Evolutionary conservation across 2,329 filamentous ascomycete genomes (phyloP).

Genomic region (Penicillium expansum): DNA sequence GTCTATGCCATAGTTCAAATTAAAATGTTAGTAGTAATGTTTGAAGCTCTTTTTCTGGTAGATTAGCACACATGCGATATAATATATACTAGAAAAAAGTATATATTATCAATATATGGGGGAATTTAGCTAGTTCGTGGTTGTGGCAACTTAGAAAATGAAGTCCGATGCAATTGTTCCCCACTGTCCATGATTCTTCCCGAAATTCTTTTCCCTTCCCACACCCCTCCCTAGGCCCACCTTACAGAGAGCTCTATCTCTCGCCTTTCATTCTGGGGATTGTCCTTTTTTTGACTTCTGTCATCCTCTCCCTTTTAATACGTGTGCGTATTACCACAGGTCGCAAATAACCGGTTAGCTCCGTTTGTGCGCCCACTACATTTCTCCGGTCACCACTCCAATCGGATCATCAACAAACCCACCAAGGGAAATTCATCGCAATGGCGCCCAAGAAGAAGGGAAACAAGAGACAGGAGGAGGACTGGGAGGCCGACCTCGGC

Average conservation of each 20-base stretch:
- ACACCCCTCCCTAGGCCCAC: constrained; percentile 19
- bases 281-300: constrained; percentile 1
- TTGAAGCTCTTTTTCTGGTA: neutral
- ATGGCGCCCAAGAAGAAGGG: constrained; percentile 98
- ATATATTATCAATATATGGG: neutral
- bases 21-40: neutral
- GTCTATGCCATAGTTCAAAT: neutral
- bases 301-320: neutral
- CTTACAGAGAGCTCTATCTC: constrained; percentile 9
- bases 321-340: constrained; percentile 3
- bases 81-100: neutral
- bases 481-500: constrained; percentile 92
- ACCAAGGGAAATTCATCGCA: constrained; percentile 18
- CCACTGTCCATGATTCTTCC: constrained; percentile 26
- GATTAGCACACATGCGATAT: neutral
- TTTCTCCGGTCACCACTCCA: constrained; percentile 17
- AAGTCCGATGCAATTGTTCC: constrained; percentile 22
- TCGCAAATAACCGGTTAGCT: constrained; percentile 28
- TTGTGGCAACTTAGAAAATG: constrained; percentile 9
- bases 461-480: constrained; percentile 78
- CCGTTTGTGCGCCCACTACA: constrained; percentile 27
- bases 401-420: constrained; percentile 11
- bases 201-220: constrained; percentile 25
- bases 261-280: constrained; percentile 24
- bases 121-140: neutral